Evolutionary conservation across 768 basidiomycete species (phyloP).

Genomic region (Trametopsis cervina): DNA sequence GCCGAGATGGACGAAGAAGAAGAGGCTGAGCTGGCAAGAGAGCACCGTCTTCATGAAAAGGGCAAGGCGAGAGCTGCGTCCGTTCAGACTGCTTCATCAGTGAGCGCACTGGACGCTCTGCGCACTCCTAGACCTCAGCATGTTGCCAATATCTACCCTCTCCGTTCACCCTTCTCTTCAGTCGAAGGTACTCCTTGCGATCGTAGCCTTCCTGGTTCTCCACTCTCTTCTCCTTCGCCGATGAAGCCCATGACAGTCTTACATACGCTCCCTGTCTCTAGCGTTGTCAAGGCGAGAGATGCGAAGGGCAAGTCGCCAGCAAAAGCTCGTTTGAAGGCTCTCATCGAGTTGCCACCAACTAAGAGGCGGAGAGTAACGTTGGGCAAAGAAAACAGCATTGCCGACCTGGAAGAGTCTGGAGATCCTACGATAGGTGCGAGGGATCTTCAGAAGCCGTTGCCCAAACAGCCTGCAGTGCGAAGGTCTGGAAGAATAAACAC

Average conservation of each 20-base stretch:
- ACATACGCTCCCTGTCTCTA: background rate
- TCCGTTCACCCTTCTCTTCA: constrained; percentile 17
- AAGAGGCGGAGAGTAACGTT: constrained; percentile 1
- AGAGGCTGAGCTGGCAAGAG: background rate
- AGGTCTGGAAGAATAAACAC: background rate
- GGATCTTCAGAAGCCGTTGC: constrained; percentile 17
- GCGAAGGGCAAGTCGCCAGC: constrained; percentile 8
- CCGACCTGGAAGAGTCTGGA: constrained; percentile 4
- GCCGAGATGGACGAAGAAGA: constrained; percentile 7
- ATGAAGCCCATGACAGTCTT: constrained; percentile 12
- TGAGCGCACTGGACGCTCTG: constrained; percentile 11
- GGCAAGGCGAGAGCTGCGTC: background rate
- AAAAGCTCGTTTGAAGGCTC: constrained; percentile 9
- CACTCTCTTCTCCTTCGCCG: constrained; percentile 17
- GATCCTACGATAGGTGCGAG: constrained; percentile 14
- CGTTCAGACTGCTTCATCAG: constrained; percentile 7
- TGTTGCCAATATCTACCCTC: constrained; percentile 18
- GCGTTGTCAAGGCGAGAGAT: background rate
- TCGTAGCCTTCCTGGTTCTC: constrained; percentile 11
- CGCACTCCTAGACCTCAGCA: constrained; percentile 21
- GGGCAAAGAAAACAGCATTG: background rate
- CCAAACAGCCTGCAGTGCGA: constrained; percentile 8
- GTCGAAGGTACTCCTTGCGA: constrained; percentile 11
- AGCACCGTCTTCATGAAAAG: background rate
- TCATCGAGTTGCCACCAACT: background rate